These are phyloP conservation scores for Oehlia diaphana DNA, from an alignment of 192 early-diverging fungal genomes.

Conservation along the genomic window DNA sequence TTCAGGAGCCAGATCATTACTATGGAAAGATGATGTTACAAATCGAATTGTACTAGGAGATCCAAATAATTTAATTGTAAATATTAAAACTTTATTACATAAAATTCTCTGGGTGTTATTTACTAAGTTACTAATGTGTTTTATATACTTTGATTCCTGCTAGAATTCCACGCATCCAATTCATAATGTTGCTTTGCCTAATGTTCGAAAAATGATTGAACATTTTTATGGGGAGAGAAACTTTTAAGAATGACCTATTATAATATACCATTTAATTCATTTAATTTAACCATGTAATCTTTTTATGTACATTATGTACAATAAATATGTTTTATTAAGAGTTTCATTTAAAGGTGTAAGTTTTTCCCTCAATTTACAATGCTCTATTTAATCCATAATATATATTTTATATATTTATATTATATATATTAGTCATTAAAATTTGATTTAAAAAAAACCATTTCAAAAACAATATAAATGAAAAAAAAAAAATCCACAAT, in stretches of 20 bases:
- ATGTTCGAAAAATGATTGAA: constrained; percentile 44
- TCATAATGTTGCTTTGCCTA: constrained; percentile 62
- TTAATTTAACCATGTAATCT: neutral
- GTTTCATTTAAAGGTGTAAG: neutral
- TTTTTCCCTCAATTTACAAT: neutral
- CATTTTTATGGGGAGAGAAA: constrained; percentile 46
- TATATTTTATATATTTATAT: too few relatives aligned
- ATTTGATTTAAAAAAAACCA: neutral
- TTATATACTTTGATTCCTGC: neutral
- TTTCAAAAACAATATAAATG: neutral
- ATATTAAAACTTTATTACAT: neutral
- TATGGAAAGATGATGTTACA: constrained; percentile 39
- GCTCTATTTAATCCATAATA: neutral
- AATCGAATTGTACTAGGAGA: constrained; percentile 47
- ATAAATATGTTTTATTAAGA: neutral
- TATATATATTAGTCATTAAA: neutral
- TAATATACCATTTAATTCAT: too few relatives aligned
- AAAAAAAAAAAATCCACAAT: neutral
- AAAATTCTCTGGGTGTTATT: neutral
- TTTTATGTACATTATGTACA: neutral
- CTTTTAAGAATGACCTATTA: neutral
- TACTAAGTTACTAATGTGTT: neutral
- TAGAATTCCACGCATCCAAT: constrained; percentile 71
- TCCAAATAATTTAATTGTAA: constrained; percentile 52
- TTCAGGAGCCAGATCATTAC: constrained; percentile 42